Evolutionary conservation across 1,284 basidiomycete genomes (phyloP), one percentile per base, ranked within the genome.

Genomic region (Mycena citricolor): DNA sequence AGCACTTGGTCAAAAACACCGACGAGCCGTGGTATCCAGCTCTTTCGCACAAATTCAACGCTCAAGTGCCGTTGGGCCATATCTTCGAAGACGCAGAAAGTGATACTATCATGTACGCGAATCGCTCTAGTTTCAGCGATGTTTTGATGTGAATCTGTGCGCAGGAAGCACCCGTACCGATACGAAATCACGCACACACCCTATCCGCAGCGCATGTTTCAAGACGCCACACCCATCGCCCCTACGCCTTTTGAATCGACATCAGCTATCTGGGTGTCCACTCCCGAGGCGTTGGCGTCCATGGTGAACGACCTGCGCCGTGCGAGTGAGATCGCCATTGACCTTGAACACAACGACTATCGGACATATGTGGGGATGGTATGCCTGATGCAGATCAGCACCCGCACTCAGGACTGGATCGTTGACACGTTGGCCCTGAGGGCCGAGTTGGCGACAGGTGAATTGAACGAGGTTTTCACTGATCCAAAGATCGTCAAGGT

Each of bases 301-400:
- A 83, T 97, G 77, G 69, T 91, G 4, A 74, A 76, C n/a, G 72
- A 75, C 42, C 71, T 94, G 13, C 76, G 79, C 29, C 61, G 66
- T 10, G 77, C 76, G n/a, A 70, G 67, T 32, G 94, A 97, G 64
- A 83, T 99, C 40, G 95, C 95, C 1, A 76, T 99, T 28, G 95
- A 99, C 65, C 71, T 99, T 33, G 95, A 99, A 64, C 88, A 97
- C 61, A 94, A 98, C 70, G 85, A 79, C 54, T 89, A 86, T 58
- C 77, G 93, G 35, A 83, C 85, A 4, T 98, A 89, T 64, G 68
- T 70, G 16, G 95, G 97, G 0, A 90, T 98, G 57, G 77, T 95
- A 10, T 97, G 94, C 58, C 69, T 99, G 46, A 94, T 98, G 82
- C 95, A 97, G 64, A 77, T 95, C 54, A 93, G 88, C 55, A 93